Conservation (phyloP, 441 rosid species). For the Populus hybrid region DNA sequence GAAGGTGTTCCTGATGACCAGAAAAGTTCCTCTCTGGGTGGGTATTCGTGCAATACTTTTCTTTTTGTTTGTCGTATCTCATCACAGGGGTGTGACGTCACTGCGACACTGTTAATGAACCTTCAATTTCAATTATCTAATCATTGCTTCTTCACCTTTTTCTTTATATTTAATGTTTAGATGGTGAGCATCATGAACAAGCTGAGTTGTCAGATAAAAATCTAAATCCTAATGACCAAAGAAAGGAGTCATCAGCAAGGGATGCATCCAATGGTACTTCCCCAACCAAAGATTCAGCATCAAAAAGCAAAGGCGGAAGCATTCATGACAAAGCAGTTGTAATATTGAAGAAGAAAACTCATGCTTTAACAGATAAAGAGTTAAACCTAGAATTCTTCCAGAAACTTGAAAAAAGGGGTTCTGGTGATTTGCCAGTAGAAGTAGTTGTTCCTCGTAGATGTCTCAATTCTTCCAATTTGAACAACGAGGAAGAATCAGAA, state of each 20-base stretch:
- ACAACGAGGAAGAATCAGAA: conserved; percentile 55
- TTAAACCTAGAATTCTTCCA: conserved; percentile 95
- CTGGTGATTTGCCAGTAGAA: conserved; percentile 86
- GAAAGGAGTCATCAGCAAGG: conserved; percentile 38
- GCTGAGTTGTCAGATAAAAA: conserved; percentile 40
- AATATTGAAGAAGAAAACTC: conserved; percentile 88
- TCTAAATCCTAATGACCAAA: conserved; percentile 39
- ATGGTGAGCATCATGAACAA: conserved; percentile 32
- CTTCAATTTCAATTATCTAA: conserved; percentile 13
- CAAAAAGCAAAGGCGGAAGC: conserved; percentile 58
- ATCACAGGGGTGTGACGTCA: no score
- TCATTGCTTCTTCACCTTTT: conserved; percentile 1
- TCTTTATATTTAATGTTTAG: conserved; percentile 26
- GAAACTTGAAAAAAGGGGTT: conserved; percentile 75
- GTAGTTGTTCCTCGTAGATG: conserved; percentile 84
- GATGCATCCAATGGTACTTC: conserved; percentile 49
- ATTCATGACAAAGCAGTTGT: conserved; percentile 76
- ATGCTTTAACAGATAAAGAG: conserved; percentile 74
- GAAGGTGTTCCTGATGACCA: conserved; percentile 62
- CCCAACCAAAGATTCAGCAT: conserved; percentile 41
- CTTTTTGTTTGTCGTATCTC: background rate
- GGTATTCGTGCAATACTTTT: conserved; percentile 1
- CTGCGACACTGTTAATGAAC: background rate
- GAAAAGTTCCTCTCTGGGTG: conserved; percentile 60
- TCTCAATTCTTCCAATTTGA: conserved; percentile 53